Conservation (phyloP, 1,139 yeast genomes). For the Magnusiomyces paraingens region DNA sequence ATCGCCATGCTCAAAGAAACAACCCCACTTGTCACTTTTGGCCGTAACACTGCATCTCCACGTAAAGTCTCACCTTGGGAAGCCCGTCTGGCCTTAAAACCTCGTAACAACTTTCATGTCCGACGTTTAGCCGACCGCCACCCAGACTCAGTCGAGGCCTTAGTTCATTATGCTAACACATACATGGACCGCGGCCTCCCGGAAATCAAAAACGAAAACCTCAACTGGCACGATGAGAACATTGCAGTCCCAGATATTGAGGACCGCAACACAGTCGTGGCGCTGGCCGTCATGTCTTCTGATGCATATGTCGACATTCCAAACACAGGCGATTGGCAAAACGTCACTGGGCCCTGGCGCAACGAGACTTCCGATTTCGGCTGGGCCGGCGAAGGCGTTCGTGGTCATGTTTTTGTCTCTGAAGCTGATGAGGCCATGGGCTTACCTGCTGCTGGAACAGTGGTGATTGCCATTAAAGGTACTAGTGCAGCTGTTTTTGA, state of each 20-base stretch:
- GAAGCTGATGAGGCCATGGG: conserved; percentile 40
- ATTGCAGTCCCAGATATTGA: conserved; percentile 62
- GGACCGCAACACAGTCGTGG: conserved; percentile 64
- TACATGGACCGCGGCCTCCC: conserved; percentile 16
- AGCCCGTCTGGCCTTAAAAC: not conserved
- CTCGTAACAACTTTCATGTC: conserved; percentile 22
- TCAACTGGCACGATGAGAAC: conserved; percentile 30
- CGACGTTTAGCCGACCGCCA: conserved; percentile 51
- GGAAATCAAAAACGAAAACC: conserved; percentile 17
- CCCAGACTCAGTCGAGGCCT: conserved; percentile 61
- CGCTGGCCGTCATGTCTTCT: conserved; percentile 80
- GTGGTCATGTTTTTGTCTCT: conserved; percentile 86
- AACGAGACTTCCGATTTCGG: conserved; percentile 48
- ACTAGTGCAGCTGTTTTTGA: conserved; percentile 87
- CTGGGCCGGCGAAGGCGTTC: conserved; percentile 76
- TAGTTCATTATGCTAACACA: conserved; percentile 49
- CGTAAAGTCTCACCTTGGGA: conserved; percentile 7
- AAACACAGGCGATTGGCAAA: conserved; percentile 79
- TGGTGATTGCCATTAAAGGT: conserved; percentile 82
- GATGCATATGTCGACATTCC: conserved; percentile 87
- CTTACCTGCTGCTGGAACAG: conserved; percentile 33
- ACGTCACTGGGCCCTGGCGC: conserved; percentile 60
- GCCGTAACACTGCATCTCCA: not conserved
- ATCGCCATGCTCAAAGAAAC: not conserved
- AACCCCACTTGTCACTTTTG: not conserved